Evolutionary conservation across 371 early-diverging fungal species (phyloP).

Genomic region (Rhizopus microsporus): DNA sequence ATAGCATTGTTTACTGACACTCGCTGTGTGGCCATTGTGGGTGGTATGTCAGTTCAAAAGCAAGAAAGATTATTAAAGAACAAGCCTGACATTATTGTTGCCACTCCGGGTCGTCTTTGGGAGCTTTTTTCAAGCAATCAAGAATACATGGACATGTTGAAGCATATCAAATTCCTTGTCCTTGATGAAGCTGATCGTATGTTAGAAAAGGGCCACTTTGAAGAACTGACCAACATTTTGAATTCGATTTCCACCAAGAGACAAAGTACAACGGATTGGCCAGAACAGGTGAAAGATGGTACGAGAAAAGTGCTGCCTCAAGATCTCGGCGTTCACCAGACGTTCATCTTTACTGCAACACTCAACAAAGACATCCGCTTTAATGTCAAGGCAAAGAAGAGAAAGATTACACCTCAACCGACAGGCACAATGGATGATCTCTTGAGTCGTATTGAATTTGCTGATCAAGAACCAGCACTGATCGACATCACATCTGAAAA

Average conservation of each 20-base stretch:
- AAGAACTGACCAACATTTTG: constrained; percentile 71
- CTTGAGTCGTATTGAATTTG: constrained; percentile 72
- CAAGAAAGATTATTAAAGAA: constrained; percentile 76
- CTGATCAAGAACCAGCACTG: constrained; percentile 66
- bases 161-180: constrained; percentile 69
- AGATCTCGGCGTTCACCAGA: constrained; percentile 67
- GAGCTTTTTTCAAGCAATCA: constrained; percentile 81
- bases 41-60: constrained; percentile 93
- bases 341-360: constrained; percentile 97
- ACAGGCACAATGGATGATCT: constrained; percentile 54
- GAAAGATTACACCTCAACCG: constrained; percentile 27
- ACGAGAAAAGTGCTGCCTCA: constrained; percentile 14
- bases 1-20: constrained; percentile 59
- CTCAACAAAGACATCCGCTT: constrained; percentile 71
- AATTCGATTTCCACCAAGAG: constrained; percentile 55
- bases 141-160: constrained; percentile 52
- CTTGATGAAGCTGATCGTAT: constrained; percentile 99
- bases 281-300: constrained; percentile 28
- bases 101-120: constrained; percentile 98
- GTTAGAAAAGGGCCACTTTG: constrained; percentile 91
- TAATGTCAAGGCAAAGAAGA: constrained; percentile 52
- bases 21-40: constrained; percentile 77
- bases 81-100: constrained; percentile 88
- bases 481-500: constrained; percentile 72
- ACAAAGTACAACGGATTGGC: constrained; percentile 49